phyloP scores from a whole-genome alignment of 1,139 yeast species.

The Kodamaea sp. region DNA sequence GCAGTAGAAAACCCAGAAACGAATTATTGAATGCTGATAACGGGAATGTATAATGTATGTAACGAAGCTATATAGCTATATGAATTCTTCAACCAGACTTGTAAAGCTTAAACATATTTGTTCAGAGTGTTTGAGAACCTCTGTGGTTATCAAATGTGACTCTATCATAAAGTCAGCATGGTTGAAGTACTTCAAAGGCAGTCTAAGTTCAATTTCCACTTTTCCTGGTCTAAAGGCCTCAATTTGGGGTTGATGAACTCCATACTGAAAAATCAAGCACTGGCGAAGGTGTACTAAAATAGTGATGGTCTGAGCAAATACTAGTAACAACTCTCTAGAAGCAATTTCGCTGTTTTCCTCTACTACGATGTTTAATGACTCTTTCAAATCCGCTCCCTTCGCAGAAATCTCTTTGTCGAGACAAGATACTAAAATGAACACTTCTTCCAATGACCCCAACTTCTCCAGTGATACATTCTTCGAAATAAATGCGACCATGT shows the following conservation, averaged over 20 bases:
- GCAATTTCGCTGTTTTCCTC: conserved; percentile 14
- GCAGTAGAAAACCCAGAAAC: conserved; percentile 1
- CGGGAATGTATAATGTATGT: conserved; percentile 1
- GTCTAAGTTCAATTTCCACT: conserved; percentile 29
- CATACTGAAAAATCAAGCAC: conserved; percentile 22
- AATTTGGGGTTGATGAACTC: conserved; percentile 22
- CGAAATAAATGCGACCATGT: conserved; percentile 35
- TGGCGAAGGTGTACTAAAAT: conserved; percentile 24
- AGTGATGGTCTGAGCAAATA: conserved; percentile 21
- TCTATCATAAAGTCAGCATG: background rate
- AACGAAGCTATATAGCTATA: background rate
- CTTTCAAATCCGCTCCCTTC: conserved; percentile 38
- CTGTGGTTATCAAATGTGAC: background rate
- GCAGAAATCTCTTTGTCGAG: conserved; percentile 20
- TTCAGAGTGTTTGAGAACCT: background rate
- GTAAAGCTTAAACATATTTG: conserved; percentile 9
- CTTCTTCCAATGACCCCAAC: conserved; percentile 45
- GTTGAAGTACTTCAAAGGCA: conserved; percentile 17
- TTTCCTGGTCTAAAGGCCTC: conserved; percentile 26
- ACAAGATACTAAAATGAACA: conserved; percentile 16
- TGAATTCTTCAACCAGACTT: conserved; percentile 12
- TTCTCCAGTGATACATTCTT: conserved; percentile 40
- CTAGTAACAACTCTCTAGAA: conserved; percentile 1
- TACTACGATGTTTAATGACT: conserved; percentile 12
- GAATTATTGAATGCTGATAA: background rate